These are phyloP conservation scores for Talaromyces sp. DNA, from an alignment of 2,329 filamentous ascomycete species.

Conservation along the genomic window DNA sequence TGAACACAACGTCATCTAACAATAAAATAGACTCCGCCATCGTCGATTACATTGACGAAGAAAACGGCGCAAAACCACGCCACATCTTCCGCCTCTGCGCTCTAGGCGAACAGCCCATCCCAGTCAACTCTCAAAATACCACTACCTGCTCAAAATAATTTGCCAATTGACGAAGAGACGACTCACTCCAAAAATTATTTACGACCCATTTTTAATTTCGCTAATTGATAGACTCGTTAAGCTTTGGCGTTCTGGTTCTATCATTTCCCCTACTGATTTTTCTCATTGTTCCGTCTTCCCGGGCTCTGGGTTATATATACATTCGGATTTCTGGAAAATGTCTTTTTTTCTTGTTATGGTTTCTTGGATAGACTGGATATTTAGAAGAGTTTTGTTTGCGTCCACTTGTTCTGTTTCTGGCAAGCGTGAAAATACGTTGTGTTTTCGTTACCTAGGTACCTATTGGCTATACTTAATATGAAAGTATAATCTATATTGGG, in stretches of 20 bases:
- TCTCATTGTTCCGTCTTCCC: neutral
- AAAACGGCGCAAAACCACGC: slow-evolving; percentile 47
- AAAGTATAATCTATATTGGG: neutral
- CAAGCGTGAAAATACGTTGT: neutral
- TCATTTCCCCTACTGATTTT: neutral
- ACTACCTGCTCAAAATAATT: slow-evolving; percentile 1
- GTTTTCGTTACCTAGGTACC: too few species aligned
- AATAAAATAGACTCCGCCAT: slow-evolving; percentile 47
- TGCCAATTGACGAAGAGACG: neutral
- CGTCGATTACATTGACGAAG: slow-evolving; percentile 50
- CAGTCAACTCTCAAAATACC: slow-evolving; percentile 29
- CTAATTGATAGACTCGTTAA: slow-evolving; percentile 7
- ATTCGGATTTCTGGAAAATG: neutral
- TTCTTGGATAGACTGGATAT: slow-evolving; percentile 1
- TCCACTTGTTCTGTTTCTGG: neutral
- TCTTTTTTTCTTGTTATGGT: neutral
- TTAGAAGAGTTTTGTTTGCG: neutral
- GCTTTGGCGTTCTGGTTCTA: neutral
- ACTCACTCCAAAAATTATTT: neutral
- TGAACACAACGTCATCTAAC: neutral
- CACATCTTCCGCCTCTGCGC: slow-evolving; percentile 54
- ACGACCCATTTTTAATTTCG: slow-evolving; percentile 1
- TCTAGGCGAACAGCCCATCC: slow-evolving; percentile 51
- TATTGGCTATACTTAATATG: neutral
- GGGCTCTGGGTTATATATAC: neutral